Percentiles rank a stretch among this genome's conserved stretches.
Conservation (phyloP, 2,329 filamentous ascomycete species). For the Stachybotrys elegans region DNA sequence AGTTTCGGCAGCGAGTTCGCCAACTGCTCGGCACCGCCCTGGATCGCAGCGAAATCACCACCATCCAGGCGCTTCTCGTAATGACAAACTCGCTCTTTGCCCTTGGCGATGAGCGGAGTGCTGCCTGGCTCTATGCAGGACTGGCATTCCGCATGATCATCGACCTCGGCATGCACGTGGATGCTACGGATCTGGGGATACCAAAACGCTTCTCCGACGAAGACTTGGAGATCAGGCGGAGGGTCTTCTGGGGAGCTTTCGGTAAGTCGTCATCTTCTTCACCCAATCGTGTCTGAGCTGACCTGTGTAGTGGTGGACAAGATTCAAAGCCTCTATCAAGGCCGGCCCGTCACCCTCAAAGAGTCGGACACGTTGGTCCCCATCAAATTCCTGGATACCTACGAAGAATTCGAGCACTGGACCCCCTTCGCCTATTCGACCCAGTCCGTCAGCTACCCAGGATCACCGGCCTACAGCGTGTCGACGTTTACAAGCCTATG, state of each 20-base stretch:
- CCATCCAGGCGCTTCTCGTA: slow-evolving; percentile 47
- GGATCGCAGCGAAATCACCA: slow-evolving; percentile 46
- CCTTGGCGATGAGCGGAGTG: slow-evolving; percentile 42
- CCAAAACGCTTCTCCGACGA: slow-evolving; percentile 33
- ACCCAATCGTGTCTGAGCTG: neutral
- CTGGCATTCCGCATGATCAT: slow-evolving; percentile 51
- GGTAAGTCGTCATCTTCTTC: slow-evolving; percentile 10
- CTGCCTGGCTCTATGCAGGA: slow-evolving; percentile 53
- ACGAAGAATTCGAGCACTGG: slow-evolving; percentile 49
- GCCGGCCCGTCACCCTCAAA: slow-evolving; percentile 42
- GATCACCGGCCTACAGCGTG: slow-evolving; percentile 33
- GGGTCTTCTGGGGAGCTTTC: slow-evolving; percentile 42
- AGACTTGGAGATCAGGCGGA: slow-evolving; percentile 36
- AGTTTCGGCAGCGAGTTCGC: slow-evolving; percentile 38
- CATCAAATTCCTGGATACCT: slow-evolving; percentile 41
- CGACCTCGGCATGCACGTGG: slow-evolving; percentile 49
- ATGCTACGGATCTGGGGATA: slow-evolving; percentile 17
- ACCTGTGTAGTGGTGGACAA: slow-evolving; percentile 35
- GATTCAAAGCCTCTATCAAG: slow-evolving; percentile 50
- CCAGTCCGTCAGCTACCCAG: slow-evolving; percentile 19
- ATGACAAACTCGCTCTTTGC: slow-evolving; percentile 48
- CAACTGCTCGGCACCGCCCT: slow-evolving; percentile 40
- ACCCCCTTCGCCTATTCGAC: slow-evolving; percentile 36
- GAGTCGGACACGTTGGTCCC: slow-evolving; percentile 33
- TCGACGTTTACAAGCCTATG: slow-evolving; percentile 37